Evolutionary conservation across 441 rosid species (phyloP).

Genomic region (Lagerstroemia fauriei): DNA sequence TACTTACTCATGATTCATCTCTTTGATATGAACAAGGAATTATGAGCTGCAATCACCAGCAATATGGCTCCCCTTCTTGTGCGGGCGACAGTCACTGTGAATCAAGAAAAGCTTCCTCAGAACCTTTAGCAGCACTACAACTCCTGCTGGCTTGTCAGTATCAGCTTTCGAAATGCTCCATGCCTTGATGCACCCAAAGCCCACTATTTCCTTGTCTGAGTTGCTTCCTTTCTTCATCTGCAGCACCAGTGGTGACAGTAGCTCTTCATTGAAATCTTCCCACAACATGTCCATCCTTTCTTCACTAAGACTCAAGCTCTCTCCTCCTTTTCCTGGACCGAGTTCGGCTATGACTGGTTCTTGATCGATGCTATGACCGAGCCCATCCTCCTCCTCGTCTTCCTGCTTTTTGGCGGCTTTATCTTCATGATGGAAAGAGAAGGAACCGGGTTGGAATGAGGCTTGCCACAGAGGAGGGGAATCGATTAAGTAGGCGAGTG

Average conservation of each 20-base stretch:
- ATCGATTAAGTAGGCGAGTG: constrained; percentile 35
- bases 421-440: constrained; percentile 18
- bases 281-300: constrained; percentile 82
- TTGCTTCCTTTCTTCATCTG: constrained; percentile 19
- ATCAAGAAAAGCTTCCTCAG: constrained; percentile 61
- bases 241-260: neutral
- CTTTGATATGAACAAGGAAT: neutral
- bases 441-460: constrained; percentile 36
- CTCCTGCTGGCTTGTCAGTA: constrained; percentile 42
- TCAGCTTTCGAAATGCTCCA: constrained; percentile 36
- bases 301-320: constrained; percentile 31
- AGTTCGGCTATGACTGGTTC: no score
- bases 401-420: neutral
- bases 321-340: constrained; percentile 10
- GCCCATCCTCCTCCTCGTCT: neutral
- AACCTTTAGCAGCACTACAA: constrained; percentile 48
- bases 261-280: constrained; percentile 80
- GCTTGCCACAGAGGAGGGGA: constrained; percentile 72
- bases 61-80: neutral
- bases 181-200: constrained; percentile 38
- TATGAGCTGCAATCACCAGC: neutral
- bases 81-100: constrained; percentile 32
- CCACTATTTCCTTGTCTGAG: constrained; percentile 20
- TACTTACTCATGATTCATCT: neutral
- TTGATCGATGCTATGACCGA: no score